These are phyloP conservation scores for Secale cereale DNA, from an alignment of 176 grass and related monocot species.

Conservation along the genomic window DNA sequence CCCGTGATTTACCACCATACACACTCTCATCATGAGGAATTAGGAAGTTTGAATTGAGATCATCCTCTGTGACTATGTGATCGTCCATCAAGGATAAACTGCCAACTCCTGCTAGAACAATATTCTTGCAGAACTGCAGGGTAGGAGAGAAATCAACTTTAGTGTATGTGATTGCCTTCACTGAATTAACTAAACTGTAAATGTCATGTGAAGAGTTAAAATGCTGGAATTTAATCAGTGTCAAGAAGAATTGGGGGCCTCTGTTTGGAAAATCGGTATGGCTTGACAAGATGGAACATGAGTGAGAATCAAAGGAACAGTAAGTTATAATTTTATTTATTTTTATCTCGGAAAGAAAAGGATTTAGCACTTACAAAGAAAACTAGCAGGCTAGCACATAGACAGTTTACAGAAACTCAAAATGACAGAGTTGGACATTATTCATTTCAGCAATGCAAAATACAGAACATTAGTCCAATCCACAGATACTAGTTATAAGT, in stretches of 20 bases:
- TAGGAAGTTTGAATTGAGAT: conserved; percentile 72
- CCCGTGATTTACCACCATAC: conserved; percentile 63
- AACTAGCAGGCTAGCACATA: neutral
- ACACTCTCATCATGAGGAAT: conserved; percentile 67
- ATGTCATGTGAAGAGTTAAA: neutral
- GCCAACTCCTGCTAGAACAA: conserved; percentile 96
- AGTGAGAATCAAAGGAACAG: neutral
- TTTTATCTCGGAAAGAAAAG: neutral
- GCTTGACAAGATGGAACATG: neutral
- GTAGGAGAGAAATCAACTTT: conserved; percentile 1
- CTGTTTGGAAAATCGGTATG: neutral
- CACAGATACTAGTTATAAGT: neutral
- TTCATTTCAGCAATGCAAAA: neutral
- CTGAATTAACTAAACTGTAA: neutral
- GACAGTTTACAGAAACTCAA: neutral
- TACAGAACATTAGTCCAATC: neutral
- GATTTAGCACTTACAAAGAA: neutral
- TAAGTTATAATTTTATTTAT: neutral
- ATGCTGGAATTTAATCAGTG: neutral
- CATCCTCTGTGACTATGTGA: conserved; percentile 55
- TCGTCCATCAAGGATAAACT: conserved; percentile 94
- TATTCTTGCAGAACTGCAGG: conserved; percentile 97
- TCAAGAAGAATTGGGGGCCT: neutral
- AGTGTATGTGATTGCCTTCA: conserved; percentile 7
- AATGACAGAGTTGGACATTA: neutral